Evolutionary conservation across 176 grass and related monocot genomes (phyloP).

Genomic region (Coix lacrymajobi): DNA sequence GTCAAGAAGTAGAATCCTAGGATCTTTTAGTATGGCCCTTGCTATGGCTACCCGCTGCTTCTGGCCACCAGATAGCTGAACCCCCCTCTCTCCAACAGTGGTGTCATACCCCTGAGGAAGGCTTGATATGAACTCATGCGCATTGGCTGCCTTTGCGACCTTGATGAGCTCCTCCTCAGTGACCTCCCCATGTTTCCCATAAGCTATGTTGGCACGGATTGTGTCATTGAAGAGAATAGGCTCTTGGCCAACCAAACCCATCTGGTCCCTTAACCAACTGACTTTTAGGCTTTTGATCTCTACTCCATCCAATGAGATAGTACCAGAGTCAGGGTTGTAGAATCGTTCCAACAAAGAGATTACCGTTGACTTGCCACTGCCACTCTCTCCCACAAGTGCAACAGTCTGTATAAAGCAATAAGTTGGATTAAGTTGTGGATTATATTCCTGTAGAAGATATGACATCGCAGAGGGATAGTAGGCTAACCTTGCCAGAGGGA

Average conservation of each 20-base stretch:
- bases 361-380: conserved; percentile 74
- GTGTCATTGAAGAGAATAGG: conserved; percentile 78
- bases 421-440: background rate
- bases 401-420: conserved; percentile 36
- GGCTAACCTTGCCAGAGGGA: conserved; percentile 60
- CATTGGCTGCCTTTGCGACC: conserved; percentile 58
- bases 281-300: conserved; percentile 63
- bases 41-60: conserved; percentile 78
- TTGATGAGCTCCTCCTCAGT: conserved; percentile 69
- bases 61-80: conserved; percentile 77
- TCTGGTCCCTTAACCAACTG: conserved; percentile 71
- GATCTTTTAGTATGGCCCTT: conserved; percentile 69
- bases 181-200: conserved; percentile 57
- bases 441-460: background rate
- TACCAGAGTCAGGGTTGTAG: conserved; percentile 67
- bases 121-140: conserved; percentile 69
- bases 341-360: conserved; percentile 74
- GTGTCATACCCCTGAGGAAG: conserved; percentile 79
- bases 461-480: background rate
- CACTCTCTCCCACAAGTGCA: conserved; percentile 82
- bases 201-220: conserved; percentile 70
- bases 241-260: conserved; percentile 76
- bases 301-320: conserved; percentile 51
- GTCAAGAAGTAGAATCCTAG: conserved; percentile 71
- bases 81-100: conserved; percentile 59